Evolutionary conservation across 768 basidiomycete species (phyloP), one percentile per base, ranked within the genome.

Genomic region (Termitomyces sp.): DNA sequence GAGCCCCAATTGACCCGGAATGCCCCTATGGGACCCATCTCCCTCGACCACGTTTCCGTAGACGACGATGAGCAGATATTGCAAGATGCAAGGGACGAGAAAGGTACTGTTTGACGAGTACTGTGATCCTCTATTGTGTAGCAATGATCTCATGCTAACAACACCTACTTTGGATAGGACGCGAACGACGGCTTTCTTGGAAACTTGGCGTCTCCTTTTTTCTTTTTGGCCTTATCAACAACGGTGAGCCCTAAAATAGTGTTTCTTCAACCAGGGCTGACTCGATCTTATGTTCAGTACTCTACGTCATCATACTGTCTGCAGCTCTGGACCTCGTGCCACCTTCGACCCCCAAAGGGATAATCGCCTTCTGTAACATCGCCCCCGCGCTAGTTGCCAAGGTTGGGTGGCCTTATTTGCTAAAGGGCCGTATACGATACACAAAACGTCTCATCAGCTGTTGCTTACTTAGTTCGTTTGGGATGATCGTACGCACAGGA

Each of bases 261-360:
- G 35, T 20, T 15, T 70, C 50, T 9, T 25, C n/a, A n/a, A 16
- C 15, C 3, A 15, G 18, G 12, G 13, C 12, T 57, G 3, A 61
- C 22, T 44, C 15, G 22, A 7, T 58, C 9, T 54, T 44, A 25
- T 35, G 33, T 32, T 42, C 20, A 94, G 94, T 97, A 5, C 77
- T 96, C 53, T 97, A 98, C 71, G 96, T 99, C 35, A 89, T 98
- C 57, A 97, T 98, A 57, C 82, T 99, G 18, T 96, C 93, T 1
- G 96, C 96, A 6, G 97, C 97, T 1, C 76, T 98, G 3, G 97
- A 99, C 65, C 81, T 99, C 3, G 94, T 97, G 1, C 90, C 94
- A 7, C 86, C 91, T 1, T 81, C 88, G 2, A 96, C 93, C 0
- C 95, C 96, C 0, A 96, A 96, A 67, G 96, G 96, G 15, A 85